Evolutionary conservation across 2,329 filamentous ascomycete species (phyloP).

Genomic region (Chalara sp.): DNA sequence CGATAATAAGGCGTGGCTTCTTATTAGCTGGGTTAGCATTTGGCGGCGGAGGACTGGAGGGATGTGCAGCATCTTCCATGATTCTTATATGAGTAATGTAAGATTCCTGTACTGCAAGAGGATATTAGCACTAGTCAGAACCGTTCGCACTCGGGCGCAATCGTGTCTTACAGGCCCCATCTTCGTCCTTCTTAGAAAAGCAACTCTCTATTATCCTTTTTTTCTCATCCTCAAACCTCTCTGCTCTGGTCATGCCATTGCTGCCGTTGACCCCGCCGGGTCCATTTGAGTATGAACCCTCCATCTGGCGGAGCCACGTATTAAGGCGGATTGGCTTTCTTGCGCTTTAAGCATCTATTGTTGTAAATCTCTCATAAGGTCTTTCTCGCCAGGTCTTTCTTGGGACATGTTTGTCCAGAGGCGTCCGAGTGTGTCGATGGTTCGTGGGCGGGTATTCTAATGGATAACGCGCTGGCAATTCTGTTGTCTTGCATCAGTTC

Average conservation of each 20-base stretch:
- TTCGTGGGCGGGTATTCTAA: no score
- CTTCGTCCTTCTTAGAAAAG: conserved; percentile 82
- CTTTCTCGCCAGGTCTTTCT: no score
- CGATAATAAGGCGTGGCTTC: conserved; percentile 86
- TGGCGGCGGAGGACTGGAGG: conserved; percentile 78
- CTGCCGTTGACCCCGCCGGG: conserved; percentile 24
- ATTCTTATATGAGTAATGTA: conserved; percentile 98
- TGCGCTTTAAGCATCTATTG: no score
- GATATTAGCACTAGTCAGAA: conserved; percentile 17
- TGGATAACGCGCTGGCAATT: no score
- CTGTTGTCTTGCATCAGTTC: no score
- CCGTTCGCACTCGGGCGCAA: not conserved
- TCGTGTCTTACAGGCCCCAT: conserved; percentile 63
- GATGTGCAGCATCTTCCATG: conserved; percentile 76
- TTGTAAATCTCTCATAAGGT: no score
- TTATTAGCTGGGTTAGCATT: conserved; percentile 67
- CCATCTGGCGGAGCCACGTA: conserved; percentile 26
- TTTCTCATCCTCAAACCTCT: conserved; percentile 96
- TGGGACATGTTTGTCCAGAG: no score
- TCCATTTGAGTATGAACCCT: conserved; percentile 26
- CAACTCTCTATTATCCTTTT: conserved; percentile 89
- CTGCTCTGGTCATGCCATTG: conserved; percentile 43
- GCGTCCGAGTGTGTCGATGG: no score
- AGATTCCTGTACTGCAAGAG: conserved; percentile 65
- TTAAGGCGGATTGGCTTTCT: not conserved